Base-by-base conservation (phyloP, 208 protist species). In the Leptomonas pyrrhocoris region DNA sequence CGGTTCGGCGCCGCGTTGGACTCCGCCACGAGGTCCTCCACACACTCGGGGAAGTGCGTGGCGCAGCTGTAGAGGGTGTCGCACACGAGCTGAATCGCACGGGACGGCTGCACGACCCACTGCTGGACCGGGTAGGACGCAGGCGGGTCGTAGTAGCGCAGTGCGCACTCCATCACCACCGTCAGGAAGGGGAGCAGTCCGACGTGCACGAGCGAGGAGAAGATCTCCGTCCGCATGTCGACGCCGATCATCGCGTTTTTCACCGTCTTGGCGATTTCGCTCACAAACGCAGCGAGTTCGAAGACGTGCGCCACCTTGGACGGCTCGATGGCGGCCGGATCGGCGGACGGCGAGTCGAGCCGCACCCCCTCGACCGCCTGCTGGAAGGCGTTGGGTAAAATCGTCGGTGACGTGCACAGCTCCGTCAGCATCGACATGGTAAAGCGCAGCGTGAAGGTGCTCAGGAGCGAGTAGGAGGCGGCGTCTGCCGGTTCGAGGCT, bases 401-500 rank as follows among this genome's bases (percentile, higher is more conserved):
- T 68, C 0, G 31, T 65, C 13, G 64, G 73, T 31, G 74, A 80
- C 7, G 45, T 46, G 53, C 77, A 83, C 36, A 95, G 82, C 12
- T 93, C 84, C n/a, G 78, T 77, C 46, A 95, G 71, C 16, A 95
- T 61, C 9, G 56, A 55, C 65, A 85, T 72, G 58, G 88, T 86
- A 61, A 84, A 90, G 45, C 78, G 79, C 50, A 83, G 50, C 38
- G 90, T 62, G 55, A 85, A 88, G 40, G 51, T 74, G 71, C 63
- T 83, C n/a, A 95, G 73, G 51, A 91, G 60, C 21, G 85, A 92
- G 27, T 56, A 64, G 19, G 73, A 65, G 30, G 76, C 53, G 18
- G 73, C 83, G 53, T 95, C 90, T 9, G 81, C 82, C 28, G 89
- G 87, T 36, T 95, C 85, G n/a, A 95, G 77, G 50, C 65, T 85